These are phyloP conservation scores for Wickerhamomyces queroliae DNA, from an alignment of 805 yeast species.

Conservation along the genomic window DNA sequence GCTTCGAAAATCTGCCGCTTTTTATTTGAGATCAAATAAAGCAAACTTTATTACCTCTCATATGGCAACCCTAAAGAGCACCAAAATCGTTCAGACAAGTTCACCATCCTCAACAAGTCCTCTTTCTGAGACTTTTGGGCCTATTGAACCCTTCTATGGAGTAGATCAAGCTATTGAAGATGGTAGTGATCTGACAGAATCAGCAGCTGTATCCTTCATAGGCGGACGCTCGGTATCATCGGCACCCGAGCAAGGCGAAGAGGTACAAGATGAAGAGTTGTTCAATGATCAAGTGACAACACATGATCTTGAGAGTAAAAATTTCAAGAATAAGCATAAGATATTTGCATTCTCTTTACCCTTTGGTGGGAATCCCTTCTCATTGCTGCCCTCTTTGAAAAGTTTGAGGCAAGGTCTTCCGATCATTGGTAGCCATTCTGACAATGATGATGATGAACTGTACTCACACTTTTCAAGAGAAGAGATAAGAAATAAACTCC, in stretches of 20 bases:
- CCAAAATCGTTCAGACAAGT: not conserved
- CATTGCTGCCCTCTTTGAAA: constrained; percentile 18
- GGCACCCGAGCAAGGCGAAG: constrained; percentile 4
- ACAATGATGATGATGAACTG: constrained; percentile 9
- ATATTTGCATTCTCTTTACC: constrained; percentile 33
- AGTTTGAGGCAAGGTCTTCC: constrained; percentile 13
- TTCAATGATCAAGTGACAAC: constrained; percentile 15
- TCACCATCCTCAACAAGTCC: not conserved
- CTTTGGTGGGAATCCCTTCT: constrained; percentile 27
- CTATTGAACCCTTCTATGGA: not conserved
- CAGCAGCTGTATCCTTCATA: constrained; percentile 39
- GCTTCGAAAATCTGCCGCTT: too few species aligned
- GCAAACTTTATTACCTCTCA: too few species aligned
- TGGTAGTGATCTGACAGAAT: constrained; percentile 1
- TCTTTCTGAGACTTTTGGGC: too few species aligned
- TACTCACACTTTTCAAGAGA: constrained; percentile 7
- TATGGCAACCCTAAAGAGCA: too few species aligned
- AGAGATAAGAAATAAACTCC: constrained; percentile 26
- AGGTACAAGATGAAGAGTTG: constrained; percentile 4
- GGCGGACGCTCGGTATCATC: constrained; percentile 39
- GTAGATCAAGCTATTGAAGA: not conserved
- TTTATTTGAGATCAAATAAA: too few species aligned
- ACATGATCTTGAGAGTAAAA: constrained; percentile 11
- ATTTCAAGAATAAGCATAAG: constrained; percentile 22
- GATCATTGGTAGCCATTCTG: constrained; percentile 13